Conservation (phyloP, 345 rosid species). For the Erysimum cheiranthoides region DNA sequence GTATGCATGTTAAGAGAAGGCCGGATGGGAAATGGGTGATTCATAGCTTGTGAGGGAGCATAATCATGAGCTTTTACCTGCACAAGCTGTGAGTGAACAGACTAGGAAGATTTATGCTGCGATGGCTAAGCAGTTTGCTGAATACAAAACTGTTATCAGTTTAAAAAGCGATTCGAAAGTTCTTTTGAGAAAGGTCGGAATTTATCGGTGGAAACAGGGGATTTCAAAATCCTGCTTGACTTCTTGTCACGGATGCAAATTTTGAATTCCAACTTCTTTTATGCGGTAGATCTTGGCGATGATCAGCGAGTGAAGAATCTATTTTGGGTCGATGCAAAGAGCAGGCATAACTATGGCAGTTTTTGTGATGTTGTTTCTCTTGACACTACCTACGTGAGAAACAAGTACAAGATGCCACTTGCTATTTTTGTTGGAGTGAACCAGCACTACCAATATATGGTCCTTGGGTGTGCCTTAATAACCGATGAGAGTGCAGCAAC, state of each 20-base stretch:
- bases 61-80: constrained; percentile 77
- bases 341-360: constrained; percentile 62
- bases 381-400: constrained; percentile 60
- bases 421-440: constrained; percentile 69
- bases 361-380: constrained; percentile 70
- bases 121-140: constrained; percentile 76
- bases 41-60: constrained; percentile 72
- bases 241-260: constrained; percentile 56
- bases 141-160: constrained; percentile 63
- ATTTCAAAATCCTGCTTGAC: constrained; percentile 56
- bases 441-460: constrained; percentile 67
- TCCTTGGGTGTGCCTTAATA: constrained; percentile 71
- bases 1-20: constrained; percentile 86
- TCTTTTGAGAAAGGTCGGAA: constrained; percentile 59
- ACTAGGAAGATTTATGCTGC: constrained; percentile 75
- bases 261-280: constrained; percentile 68
- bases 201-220: constrained; percentile 59
- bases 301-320: constrained; percentile 65
- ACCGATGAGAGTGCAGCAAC: constrained; percentile 65
- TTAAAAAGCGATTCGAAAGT: constrained; percentile 50
- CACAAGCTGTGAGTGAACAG: constrained; percentile 78
- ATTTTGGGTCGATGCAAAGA: constrained; percentile 73
- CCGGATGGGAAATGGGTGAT: constrained; percentile 77
- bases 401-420: constrained; percentile 73
- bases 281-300: constrained; percentile 65